Evolutionary conservation across 2,329 filamentous ascomycete species (phyloP).

Genomic region (Aureobasidium sp.): DNA sequence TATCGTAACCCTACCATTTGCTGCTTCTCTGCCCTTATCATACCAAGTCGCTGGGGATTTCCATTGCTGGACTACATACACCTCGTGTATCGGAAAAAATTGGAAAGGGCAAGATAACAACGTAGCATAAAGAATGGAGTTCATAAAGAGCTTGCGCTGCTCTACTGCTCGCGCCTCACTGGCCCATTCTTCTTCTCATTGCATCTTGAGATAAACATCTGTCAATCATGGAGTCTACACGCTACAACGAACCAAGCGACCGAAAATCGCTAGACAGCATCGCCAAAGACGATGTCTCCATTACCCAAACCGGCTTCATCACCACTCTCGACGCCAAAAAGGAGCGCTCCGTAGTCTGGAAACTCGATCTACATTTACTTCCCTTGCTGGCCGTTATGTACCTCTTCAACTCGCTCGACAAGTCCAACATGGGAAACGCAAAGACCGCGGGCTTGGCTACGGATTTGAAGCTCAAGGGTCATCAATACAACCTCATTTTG

Average conservation of each 20-base stretch:
- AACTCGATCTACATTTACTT: slow-evolving; percentile 50
- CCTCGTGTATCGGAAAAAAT: neutral
- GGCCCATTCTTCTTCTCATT: neutral
- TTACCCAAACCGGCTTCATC: slow-evolving; percentile 8
- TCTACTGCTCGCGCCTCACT: neutral
- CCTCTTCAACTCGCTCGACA: slow-evolving; percentile 49
- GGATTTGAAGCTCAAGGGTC: slow-evolving; percentile 52
- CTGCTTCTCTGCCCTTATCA: slow-evolving; percentile 5
- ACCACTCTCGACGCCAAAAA: slow-evolving; percentile 38
- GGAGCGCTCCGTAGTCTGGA: slow-evolving; percentile 46
- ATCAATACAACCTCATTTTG: slow-evolving; percentile 63
- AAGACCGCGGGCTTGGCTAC: slow-evolving; percentile 41
- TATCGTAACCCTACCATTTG: slow-evolving; percentile 1
- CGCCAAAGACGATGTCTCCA: slow-evolving; percentile 10
- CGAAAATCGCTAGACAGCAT: neutral
- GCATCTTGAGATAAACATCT: neutral
- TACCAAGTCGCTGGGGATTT: neutral
- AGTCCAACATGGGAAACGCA: slow-evolving; percentile 37
- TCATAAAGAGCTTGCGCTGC: neutral
- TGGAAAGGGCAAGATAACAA: slow-evolving; percentile 5
- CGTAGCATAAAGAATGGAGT: neutral
- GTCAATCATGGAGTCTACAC: neutral
- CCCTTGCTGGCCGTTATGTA: slow-evolving; percentile 56
- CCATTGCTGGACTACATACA: neutral
- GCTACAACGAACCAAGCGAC: neutral